Evolutionary conservation across 371 early-diverging fungal genomes (phyloP).

Genomic region (Rhizoclosmatium hyalinum): DNA sequence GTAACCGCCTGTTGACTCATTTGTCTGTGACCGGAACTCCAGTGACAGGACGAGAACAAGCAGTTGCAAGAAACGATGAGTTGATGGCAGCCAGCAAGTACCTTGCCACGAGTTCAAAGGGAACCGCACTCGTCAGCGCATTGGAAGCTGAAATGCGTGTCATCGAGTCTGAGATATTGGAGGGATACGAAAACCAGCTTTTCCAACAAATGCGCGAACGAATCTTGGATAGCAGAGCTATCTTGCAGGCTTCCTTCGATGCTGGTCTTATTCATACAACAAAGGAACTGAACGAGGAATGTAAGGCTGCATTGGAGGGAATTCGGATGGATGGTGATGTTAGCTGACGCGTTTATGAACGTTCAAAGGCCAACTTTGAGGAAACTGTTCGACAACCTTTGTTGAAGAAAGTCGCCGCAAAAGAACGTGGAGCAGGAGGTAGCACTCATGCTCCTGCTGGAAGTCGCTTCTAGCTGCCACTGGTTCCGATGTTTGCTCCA

Average conservation of each 20-base stretch:
- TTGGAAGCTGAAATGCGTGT: conserved; percentile 33
- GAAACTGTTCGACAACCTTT: conserved; percentile 19
- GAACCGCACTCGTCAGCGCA: conserved; percentile 6
- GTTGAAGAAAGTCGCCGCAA: conserved; percentile 4
- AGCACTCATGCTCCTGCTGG: neutral
- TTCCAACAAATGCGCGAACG: conserved; percentile 16
- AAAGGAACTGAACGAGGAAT: conserved; percentile 24
- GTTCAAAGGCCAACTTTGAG: conserved; percentile 20
- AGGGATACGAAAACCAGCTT: conserved; percentile 22
- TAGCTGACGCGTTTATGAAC: conserved; percentile 15
- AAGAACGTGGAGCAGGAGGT: neutral
- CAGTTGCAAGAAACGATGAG: conserved; percentile 26
- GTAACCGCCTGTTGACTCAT: conserved; percentile 19
- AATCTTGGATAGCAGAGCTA: conserved; percentile 12
- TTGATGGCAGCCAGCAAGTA: conserved; percentile 17
- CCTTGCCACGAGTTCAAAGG: conserved; percentile 2
- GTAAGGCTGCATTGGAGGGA: conserved; percentile 23
- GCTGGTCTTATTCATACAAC: conserved; percentile 17
- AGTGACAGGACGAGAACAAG: conserved; percentile 20
- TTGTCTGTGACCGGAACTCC: conserved; percentile 18
- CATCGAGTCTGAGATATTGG: conserved; percentile 28
- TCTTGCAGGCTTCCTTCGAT: conserved; percentile 14
- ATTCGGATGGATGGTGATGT: conserved; percentile 24
- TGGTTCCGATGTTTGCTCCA: too few relatives aligned
- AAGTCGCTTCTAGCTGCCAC: too few relatives aligned